A percentile compares a stretch with the other conserved stretches of the same genome.
Conservation (phyloP, 495 filamentous ascomycete genomes). For the Podospora australis region DNA sequence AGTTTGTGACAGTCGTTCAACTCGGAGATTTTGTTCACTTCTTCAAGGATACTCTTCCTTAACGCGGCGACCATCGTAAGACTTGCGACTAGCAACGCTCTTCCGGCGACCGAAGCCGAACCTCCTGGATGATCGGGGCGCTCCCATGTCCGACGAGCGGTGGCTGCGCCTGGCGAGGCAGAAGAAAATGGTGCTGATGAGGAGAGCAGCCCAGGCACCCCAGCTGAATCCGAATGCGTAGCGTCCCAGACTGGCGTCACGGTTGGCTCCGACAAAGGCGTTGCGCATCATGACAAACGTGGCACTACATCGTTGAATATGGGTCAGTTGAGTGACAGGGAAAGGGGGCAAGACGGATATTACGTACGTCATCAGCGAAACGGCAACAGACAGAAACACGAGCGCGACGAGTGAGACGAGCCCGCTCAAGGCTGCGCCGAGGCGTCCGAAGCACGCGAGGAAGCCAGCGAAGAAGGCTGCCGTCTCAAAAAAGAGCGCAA, state of each 20-base stretch:
- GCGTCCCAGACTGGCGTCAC: constrained; percentile 54
- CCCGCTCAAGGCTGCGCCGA: constrained; percentile 41
- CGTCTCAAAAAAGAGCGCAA: constrained; percentile 59
- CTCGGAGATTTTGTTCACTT: no score
- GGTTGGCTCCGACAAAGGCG: constrained; percentile 53
- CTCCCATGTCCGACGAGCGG: neutral
- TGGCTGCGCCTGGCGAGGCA: constrained; percentile 43
- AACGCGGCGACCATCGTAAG: constrained; percentile 50
- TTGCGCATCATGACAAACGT: constrained; percentile 73
- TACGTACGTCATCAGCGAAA: constrained; percentile 50
- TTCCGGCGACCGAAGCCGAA: constrained; percentile 19
- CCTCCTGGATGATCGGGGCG: neutral
- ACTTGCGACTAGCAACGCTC: constrained; percentile 31
- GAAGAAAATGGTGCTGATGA: constrained; percentile 67
- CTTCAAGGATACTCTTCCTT: constrained; percentile 56
- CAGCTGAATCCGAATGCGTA: constrained; percentile 85
- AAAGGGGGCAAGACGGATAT: constrained; percentile 1
- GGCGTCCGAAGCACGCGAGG: constrained; percentile 42
- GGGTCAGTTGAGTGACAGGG: constrained; percentile 3
- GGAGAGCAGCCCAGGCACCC: constrained; percentile 62
- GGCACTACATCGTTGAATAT: constrained; percentile 32
- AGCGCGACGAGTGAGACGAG: constrained; percentile 32
- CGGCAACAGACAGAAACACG: constrained; percentile 41
- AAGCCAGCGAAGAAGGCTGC: constrained; percentile 48
- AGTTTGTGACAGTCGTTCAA: no score